A percentile compares a stretch with the other conserved stretches of the same genome.
These are phyloP conservation scores for Penicillium lividum DNA, from an alignment of 495 filamentous ascomycete genomes.

Conservation along the genomic window DNA sequence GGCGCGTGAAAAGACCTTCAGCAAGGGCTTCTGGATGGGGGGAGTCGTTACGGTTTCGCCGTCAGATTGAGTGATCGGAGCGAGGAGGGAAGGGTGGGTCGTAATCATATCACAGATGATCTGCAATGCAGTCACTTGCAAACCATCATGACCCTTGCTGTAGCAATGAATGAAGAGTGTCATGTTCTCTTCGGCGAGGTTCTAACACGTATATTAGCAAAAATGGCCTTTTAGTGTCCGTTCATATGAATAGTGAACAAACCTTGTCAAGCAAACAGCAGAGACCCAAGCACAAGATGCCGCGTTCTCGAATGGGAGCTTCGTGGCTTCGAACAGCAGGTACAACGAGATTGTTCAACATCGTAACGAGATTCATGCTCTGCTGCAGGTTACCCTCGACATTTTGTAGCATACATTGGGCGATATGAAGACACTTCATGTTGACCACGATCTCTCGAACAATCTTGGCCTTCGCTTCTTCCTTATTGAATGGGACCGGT, in stretches of 20 bases:
- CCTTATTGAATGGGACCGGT: conserved; percentile 58
- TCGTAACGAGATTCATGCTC: conserved; percentile 84
- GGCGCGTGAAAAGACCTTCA: conserved; percentile 77
- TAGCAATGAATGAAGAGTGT: conserved; percentile 95
- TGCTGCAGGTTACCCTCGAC: conserved; percentile 80
- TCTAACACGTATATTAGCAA: conserved; percentile 40
- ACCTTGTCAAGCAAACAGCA: conserved; percentile 88
- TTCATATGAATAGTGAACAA: conserved; percentile 15
- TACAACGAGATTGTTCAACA: conserved; percentile 95
- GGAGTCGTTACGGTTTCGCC: conserved; percentile 43
- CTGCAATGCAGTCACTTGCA: conserved; percentile 87
- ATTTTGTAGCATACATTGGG: conserved; percentile 95
- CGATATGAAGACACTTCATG: conserved; percentile 97
- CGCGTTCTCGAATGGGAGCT: conserved; percentile 86
- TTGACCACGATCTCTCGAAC: conserved; percentile 91
- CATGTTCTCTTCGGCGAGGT: conserved; percentile 89
- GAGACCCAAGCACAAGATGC: conserved; percentile 84
- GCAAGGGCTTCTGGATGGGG: conserved; percentile 57
- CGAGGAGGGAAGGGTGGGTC: conserved; percentile 77
- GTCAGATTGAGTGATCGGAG: conserved; percentile 40
- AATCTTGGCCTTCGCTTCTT: conserved; percentile 77
- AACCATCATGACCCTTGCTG: conserved; percentile 82
- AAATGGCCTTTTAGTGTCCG: background rate
- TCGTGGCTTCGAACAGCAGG: conserved; percentile 93
- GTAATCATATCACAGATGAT: conserved; percentile 93